phyloP scores from a whole-genome alignment of 176 grass and related monocot species.

The maize (Zea mays) region DNA sequence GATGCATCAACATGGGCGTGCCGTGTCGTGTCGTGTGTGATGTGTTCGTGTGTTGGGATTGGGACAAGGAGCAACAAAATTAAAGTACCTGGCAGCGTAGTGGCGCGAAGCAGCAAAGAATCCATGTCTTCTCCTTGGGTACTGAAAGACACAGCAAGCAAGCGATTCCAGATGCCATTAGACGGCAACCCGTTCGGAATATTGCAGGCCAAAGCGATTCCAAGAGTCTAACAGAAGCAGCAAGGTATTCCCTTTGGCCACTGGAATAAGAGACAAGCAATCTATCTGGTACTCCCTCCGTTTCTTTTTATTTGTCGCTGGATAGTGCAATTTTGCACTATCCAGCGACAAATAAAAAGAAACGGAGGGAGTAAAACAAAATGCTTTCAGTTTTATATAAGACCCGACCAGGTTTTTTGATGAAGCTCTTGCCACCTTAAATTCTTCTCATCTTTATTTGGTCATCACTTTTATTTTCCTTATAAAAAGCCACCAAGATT shows the following conservation, averaged over 20 bases:
- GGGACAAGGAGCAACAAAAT: slow-evolving; percentile 3
- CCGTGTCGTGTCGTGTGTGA: neutral
- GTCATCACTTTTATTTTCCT: neutral
- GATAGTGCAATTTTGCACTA: too few species aligned
- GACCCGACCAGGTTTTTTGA: neutral
- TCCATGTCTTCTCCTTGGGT: slow-evolving; percentile 19
- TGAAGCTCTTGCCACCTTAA: neutral
- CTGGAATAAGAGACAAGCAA: slow-evolving; percentile 11
- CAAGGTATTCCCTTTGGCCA: neutral
- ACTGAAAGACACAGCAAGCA: neutral
- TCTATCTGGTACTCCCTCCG: too few species aligned
- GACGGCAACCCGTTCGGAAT: slow-evolving; percentile 9
- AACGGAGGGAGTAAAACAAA: too few species aligned
- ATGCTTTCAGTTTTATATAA: too few species aligned
- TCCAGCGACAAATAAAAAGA: too few species aligned
- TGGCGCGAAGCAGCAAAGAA: slow-evolving; percentile 34
- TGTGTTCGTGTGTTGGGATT: too few species aligned
- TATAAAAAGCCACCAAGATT: too few species aligned
- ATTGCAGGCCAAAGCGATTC: neutral
- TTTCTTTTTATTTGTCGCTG: too few species aligned
- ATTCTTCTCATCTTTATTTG: neutral
- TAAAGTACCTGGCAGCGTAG: neutral
- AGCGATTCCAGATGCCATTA: slow-evolving; percentile 5
- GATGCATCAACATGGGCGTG: slow-evolving; percentile 1
- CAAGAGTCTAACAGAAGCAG: neutral